Percentiles rank a stretch among this genome's conserved stretches.
Conservation (phyloP, 2,329 filamentous ascomycete genomes). For the Colletotrichum australisinense region DNA sequence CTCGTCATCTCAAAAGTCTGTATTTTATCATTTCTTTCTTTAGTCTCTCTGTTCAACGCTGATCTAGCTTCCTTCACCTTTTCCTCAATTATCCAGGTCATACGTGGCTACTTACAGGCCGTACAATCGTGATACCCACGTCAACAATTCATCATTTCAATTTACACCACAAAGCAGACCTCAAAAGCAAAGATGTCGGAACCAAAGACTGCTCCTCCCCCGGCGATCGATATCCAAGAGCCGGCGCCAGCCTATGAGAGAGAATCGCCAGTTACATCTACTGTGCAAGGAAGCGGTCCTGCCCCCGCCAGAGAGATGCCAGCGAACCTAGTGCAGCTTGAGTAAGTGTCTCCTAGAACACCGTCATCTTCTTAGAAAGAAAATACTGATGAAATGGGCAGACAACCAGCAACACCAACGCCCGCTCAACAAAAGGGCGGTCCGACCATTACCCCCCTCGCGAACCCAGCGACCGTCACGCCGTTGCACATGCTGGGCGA, state of each 20-base stretch:
- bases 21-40: background rate
- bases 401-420: background rate
- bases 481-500: slow-evolving; percentile 41
- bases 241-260: background rate
- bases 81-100: background rate
- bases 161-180: background rate
- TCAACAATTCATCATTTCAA: background rate
- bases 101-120: background rate
- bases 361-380: background rate
- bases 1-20: background rate
- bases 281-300: background rate
- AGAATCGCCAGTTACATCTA: background rate
- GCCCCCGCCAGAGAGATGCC: background rate
- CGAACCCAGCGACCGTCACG: background rate
- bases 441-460: background rate
- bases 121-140: too few species aligned
- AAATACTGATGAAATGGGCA: background rate
- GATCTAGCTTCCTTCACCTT: background rate
- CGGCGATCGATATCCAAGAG: background rate
- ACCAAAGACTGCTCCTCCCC: background rate
- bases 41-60: background rate
- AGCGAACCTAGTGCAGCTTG: background rate
- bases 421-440: background rate
- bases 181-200: background rate
- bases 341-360: background rate